Conservation (phyloP, 2,329 filamentous ascomycete genomes). For the Curvularia spicifera region DNA sequence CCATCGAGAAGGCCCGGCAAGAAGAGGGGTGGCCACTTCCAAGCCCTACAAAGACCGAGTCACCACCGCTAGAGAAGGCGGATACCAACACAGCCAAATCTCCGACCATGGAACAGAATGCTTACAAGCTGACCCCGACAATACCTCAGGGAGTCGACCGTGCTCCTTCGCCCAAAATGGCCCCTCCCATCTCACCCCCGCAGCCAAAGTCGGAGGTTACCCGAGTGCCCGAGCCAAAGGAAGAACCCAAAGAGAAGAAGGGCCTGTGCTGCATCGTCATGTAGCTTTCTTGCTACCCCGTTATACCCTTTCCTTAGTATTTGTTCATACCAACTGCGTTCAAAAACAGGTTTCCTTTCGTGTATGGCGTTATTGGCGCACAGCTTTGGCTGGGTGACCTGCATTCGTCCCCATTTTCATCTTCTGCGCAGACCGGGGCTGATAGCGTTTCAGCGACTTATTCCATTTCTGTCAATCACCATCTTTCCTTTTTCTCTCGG, state of each 20-base stretch:
- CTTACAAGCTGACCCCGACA: slow-evolving; percentile 57
- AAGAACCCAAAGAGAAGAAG: slow-evolving; percentile 64
- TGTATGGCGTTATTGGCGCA: slow-evolving; percentile 33
- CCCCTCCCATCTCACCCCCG: slow-evolving; percentile 32
- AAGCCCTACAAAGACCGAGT: slow-evolving; percentile 38
- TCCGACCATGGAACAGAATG: slow-evolving; percentile 51
- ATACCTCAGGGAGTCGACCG: slow-evolving; percentile 45
- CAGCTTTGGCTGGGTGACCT: slow-evolving; percentile 15
- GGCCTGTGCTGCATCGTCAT: slow-evolving; percentile 77
- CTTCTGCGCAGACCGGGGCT: slow-evolving; percentile 29
- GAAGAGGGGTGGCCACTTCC: slow-evolving; percentile 46
- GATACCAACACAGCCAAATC: slow-evolving; percentile 36
- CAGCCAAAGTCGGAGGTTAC: slow-evolving; percentile 51
- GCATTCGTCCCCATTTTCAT: slow-evolving; percentile 18
- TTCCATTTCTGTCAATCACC: slow-evolving; percentile 27
- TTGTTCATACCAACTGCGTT: slow-evolving; percentile 26
- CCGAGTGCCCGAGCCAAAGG: slow-evolving; percentile 61
- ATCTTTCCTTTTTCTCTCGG: slow-evolving; percentile 5
- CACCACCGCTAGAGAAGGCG: slow-evolving; percentile 28
- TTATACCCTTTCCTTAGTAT: slow-evolving; percentile 39
- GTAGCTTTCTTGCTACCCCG: slow-evolving; percentile 54
- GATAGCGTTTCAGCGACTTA: slow-evolving; percentile 46
- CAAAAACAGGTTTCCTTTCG: slow-evolving; percentile 36
- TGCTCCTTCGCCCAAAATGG: slow-evolving; percentile 36
- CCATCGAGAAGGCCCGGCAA: slow-evolving; percentile 38